phyloP scores from a whole-genome alignment of 2,329 filamentous ascomycete genomes.

The Aureobasidium sp. region DNA sequence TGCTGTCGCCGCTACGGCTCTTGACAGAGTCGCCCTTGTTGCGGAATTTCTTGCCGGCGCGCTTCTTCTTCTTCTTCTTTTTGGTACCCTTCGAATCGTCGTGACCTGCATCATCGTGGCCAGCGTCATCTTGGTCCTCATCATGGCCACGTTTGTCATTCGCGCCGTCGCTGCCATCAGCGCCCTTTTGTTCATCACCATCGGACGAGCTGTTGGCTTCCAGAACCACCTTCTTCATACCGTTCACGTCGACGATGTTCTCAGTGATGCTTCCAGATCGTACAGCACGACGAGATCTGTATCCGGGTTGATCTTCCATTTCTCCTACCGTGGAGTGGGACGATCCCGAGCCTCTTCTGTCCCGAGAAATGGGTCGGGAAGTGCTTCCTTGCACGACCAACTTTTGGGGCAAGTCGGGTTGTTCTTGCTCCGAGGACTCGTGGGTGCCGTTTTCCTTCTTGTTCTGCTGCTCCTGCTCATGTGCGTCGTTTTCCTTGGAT shows the following conservation, averaged over 20 bases:
- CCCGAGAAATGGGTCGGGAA: slow-evolving; percentile 15
- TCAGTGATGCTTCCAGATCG: slow-evolving; percentile 74
- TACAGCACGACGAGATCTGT: slow-evolving; percentile 34
- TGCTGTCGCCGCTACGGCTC: slow-evolving; percentile 17
- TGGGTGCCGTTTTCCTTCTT: slow-evolving; percentile 4
- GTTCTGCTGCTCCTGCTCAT: background rate
- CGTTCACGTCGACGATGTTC: slow-evolving; percentile 66
- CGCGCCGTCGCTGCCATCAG: slow-evolving; percentile 25
- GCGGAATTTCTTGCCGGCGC: slow-evolving; percentile 19
- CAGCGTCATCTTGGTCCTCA: slow-evolving; percentile 15
- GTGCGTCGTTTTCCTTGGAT: background rate
- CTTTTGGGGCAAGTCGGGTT: slow-evolving; percentile 14
- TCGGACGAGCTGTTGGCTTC: slow-evolving; percentile 57
- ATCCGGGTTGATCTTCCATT: slow-evolving; percentile 23
- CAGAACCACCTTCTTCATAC: slow-evolving; percentile 68
- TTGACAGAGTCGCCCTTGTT: slow-evolving; percentile 17
- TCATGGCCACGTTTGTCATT: slow-evolving; percentile 12
- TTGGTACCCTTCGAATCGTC: slow-evolving; percentile 16
- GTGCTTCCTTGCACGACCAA: slow-evolving; percentile 10
- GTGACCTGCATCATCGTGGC: slow-evolving; percentile 7
- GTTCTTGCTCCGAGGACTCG: slow-evolving; percentile 12
- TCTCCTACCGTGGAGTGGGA: slow-evolving; percentile 19
- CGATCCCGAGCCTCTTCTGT: slow-evolving; percentile 14
- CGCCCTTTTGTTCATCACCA: slow-evolving; percentile 29
- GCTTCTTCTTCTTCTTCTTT: slow-evolving; percentile 22